phyloP scores from a whole-genome alignment of 2,329 filamentous ascomycete species.

The Pseudofabraea citricarpa region DNA sequence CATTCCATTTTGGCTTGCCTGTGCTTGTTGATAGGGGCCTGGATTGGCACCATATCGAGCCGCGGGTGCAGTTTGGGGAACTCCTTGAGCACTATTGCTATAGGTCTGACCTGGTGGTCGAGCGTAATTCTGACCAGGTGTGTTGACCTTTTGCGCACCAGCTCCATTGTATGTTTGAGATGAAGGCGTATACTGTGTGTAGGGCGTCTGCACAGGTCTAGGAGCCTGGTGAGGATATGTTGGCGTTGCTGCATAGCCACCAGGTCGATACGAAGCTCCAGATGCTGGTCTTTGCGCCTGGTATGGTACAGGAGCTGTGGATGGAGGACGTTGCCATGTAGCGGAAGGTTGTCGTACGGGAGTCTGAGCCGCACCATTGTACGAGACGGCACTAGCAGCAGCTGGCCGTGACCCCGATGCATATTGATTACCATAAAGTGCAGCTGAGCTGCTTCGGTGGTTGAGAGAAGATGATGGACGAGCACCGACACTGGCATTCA shows the following conservation, averaged over 20 bases:
- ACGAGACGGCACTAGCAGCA: conserved; percentile 14
- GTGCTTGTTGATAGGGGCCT: conserved; percentile 21
- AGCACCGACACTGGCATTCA: conserved; percentile 13
- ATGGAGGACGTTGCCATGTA: conserved; percentile 22
- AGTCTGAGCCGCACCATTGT: conserved; percentile 21
- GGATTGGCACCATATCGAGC: conserved; percentile 19
- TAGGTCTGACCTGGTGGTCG: conserved; percentile 16
- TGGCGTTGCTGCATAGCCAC: conserved; percentile 8
- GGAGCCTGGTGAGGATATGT: conserved; percentile 24
- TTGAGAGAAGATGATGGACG: conserved; percentile 16
- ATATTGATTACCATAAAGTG: conserved; percentile 29
- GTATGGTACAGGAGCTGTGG: conserved; percentile 22
- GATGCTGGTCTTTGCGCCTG: conserved; percentile 19
- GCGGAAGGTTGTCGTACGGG: conserved; percentile 21
- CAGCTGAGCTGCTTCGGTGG: conserved; percentile 20
- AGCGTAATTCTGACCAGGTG: conserved; percentile 17
- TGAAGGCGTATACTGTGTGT: conserved; percentile 19
- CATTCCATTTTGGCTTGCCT: conserved; percentile 20
- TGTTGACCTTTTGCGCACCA: conserved; percentile 19
- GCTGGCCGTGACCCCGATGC: conserved; percentile 17
- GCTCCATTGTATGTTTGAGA: background rate
- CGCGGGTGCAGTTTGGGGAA: conserved; percentile 18
- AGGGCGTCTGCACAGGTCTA: conserved; percentile 14
- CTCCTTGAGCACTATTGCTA: conserved; percentile 14
- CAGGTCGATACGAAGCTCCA: conserved; percentile 21